These are phyloP conservation scores for Beauveria australis DNA, from an alignment of 2,329 filamentous ascomycete species.

Conservation along the genomic window DNA sequence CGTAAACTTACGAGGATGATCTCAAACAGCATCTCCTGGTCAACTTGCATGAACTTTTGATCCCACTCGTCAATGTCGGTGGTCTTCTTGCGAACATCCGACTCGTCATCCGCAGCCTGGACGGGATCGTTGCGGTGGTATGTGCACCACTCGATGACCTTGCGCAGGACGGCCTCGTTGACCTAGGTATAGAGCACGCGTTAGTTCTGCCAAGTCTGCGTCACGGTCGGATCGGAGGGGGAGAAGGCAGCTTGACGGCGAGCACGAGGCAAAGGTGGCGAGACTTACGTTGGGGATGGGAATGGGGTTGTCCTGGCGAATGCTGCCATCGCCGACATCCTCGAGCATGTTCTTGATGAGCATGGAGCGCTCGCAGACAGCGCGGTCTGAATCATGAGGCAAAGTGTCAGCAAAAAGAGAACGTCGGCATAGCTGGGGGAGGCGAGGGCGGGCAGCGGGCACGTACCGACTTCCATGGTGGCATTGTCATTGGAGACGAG, in stretches of 20 bases:
- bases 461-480: constrained; percentile 39
- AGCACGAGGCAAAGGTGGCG: neutral
- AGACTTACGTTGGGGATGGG: constrained; percentile 74
- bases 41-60: constrained; percentile 99
- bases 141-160: constrained; percentile 97
- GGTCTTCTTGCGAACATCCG: constrained; percentile 92
- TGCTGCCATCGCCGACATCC: constrained; percentile 64
- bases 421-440: neutral
- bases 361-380: constrained; percentile 82
- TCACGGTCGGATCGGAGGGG: neutral
- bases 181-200: constrained; percentile 43
- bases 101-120: constrained; percentile 77
- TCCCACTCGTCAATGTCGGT: constrained; percentile 99
- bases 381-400: constrained; percentile 50
- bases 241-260: neutral
- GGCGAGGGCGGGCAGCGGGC: neutral
- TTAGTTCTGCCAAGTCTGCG: neutral
- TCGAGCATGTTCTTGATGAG: constrained; percentile 98
- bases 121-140: constrained; percentile 87
- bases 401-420: constrained; percentile 8
- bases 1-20: constrained; percentile 74
- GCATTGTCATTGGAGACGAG: constrained; percentile 44
- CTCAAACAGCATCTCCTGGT: constrained; percentile 99
- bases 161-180: constrained; percentile 86
- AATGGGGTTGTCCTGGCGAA: constrained; percentile 57